These are phyloP conservation scores for Porpolomopsis calyptriformis DNA, from an alignment of 768 basidiomycete species.

Conservation along the genomic window DNA sequence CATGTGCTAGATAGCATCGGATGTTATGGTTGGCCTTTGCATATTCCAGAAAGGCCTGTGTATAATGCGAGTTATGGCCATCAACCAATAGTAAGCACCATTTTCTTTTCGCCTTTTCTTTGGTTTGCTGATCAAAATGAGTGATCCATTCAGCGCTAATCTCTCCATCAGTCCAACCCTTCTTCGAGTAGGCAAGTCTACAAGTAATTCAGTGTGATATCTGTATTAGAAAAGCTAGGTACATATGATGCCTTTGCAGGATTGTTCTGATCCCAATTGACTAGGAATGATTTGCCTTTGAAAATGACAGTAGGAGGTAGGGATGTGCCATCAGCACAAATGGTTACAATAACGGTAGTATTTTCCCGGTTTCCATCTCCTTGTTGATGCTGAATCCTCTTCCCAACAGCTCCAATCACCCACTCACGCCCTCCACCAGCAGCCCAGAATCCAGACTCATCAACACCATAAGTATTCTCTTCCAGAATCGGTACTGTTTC, in stretches of 20 bases:
- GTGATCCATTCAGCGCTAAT: conserved; percentile 28
- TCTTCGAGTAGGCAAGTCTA: conserved; percentile 17
- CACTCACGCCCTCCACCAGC: conserved; percentile 10
- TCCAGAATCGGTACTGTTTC: conserved; percentile 4
- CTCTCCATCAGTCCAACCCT: conserved; percentile 28
- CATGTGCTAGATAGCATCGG: conserved; percentile 21
- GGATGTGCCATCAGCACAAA: conserved; percentile 28
- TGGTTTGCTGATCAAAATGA: conserved; percentile 23
- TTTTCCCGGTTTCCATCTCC: conserved; percentile 24
- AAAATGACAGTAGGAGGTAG: conserved; percentile 23
- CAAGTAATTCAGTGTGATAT: not conserved
- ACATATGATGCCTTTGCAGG: conserved; percentile 17
- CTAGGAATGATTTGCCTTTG: conserved; percentile 21
- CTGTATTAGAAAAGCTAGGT: not conserved
- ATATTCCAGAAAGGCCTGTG: conserved; percentile 21
- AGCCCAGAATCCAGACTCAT: conserved; percentile 12
- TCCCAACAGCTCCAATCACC: conserved; percentile 13
- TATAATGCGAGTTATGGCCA: conserved; percentile 21
- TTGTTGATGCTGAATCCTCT: conserved; percentile 24
- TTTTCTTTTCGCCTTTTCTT: conserved; percentile 10
- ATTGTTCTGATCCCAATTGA: conserved; percentile 21
- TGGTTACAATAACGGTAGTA: conserved; percentile 31
- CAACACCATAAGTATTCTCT: conserved; percentile 7
- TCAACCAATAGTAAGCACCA: conserved; percentile 1
- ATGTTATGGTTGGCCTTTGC: conserved; percentile 19